A percentile compares a stretch with the other conserved stretches of the same genome.
Evolutionary conservation across 2,329 filamentous ascomycete genomes (phyloP).

Genomic region (Pyricularia sp.): DNA sequence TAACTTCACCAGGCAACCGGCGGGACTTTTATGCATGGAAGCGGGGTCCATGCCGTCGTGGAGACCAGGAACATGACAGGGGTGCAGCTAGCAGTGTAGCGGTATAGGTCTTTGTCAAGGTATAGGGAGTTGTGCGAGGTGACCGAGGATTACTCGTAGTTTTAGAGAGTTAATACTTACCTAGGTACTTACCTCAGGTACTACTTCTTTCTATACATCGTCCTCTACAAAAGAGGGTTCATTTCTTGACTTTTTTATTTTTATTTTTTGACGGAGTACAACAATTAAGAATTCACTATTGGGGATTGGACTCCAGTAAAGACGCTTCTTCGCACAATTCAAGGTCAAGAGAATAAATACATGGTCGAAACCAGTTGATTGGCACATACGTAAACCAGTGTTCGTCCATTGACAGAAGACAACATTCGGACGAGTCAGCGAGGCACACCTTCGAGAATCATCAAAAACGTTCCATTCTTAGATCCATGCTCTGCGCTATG

Average conservation of each 20-base stretch:
- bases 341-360: neutral
- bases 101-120: neutral
- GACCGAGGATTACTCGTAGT: no score
- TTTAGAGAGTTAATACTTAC: no score
- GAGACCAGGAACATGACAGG: neutral
- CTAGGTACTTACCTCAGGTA: no score
- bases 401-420: neutral
- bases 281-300: no score
- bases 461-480: neutral
- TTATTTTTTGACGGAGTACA: no score
- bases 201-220: no score
- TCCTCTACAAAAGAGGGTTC: no score
- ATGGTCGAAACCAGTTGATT: no score
- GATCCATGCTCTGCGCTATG: neutral
- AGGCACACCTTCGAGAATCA: neutral
- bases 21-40: neutral
- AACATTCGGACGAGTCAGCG: neutral
- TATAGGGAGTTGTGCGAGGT: no score
- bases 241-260: no score
- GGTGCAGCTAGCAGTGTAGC: neutral
- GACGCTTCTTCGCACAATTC: neutral
- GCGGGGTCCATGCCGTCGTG: neutral
- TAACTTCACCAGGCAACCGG: slow-evolving; percentile 4
- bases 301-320: neutral
- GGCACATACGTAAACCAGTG: neutral